These are phyloP conservation scores for Xylaria hypoxylon DNA, from an alignment of 2,329 filamentous ascomycete genomes.

Conservation along the genomic window DNA sequence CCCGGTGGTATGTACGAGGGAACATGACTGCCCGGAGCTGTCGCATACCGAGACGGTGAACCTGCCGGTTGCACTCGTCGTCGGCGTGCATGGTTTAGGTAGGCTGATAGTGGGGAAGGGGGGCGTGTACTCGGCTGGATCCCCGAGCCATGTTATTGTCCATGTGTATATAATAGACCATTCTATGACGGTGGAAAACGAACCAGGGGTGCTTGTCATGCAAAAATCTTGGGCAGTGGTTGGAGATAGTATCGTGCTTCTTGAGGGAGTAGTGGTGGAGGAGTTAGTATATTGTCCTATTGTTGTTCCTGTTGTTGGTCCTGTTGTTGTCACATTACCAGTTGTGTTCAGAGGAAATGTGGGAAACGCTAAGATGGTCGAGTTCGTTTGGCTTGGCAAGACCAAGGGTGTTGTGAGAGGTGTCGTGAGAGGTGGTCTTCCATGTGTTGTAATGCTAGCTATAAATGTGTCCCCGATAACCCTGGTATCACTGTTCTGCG, in stretches of 20 bases:
- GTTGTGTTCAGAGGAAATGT: slow-evolving; percentile 17
- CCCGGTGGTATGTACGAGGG: slow-evolving; percentile 40
- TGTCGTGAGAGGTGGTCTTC: slow-evolving; percentile 27
- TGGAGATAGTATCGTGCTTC: slow-evolving; percentile 20
- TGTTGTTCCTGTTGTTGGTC: too few species aligned
- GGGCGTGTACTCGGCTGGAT: slow-evolving; percentile 60
- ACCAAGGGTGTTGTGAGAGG: slow-evolving; percentile 14
- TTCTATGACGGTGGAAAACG: slow-evolving; percentile 52
- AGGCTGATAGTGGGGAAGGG: slow-evolving; percentile 57
- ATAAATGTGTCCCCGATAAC: slow-evolving; percentile 27
- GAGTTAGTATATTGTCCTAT: slow-evolving; percentile 19
- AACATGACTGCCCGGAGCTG: slow-evolving; percentile 51
- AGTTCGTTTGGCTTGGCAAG: slow-evolving; percentile 22
- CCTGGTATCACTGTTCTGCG: slow-evolving; percentile 8
- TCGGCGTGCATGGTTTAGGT: slow-evolving; percentile 54
- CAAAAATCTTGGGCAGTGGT: slow-evolving; percentile 41
- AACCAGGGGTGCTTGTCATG: slow-evolving; percentile 41
- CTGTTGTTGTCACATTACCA: slow-evolving; percentile 25
- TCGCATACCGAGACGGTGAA: slow-evolving; percentile 50
- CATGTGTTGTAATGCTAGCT: slow-evolving; percentile 27
- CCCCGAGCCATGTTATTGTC: slow-evolving; percentile 62
- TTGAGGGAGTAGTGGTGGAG: slow-evolving; percentile 23
- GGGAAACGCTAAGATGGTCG: slow-evolving; percentile 24
- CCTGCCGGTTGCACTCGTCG: slow-evolving; percentile 43
- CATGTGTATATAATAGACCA: slow-evolving; percentile 62